phyloP scores from a whole-genome alignment of 441 rosid genomes.

The Arabidopsis lyrata region DNA sequence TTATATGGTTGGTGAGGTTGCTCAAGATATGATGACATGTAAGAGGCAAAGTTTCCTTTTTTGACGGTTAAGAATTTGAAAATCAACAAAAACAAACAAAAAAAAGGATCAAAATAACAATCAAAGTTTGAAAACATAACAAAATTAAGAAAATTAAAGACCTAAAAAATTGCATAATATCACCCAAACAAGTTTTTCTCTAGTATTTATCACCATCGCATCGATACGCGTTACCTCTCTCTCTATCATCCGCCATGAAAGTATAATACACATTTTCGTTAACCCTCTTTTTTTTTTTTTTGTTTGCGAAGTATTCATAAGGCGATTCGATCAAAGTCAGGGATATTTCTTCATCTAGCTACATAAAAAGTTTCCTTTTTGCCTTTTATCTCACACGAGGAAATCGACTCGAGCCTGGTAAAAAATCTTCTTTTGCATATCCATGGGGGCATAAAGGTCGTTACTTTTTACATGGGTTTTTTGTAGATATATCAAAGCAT shows the following conservation, averaged over 20 bases:
- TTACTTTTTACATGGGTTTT: slow-evolving; percentile 33
- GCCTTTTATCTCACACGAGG: background rate
- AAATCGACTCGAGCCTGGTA: slow-evolving; percentile 5
- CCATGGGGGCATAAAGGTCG: slow-evolving; percentile 25
- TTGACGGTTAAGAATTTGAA: background rate
- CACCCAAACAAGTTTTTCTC: too few species aligned
- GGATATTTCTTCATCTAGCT: slow-evolving; percentile 5
- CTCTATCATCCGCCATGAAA: slow-evolving; percentile 32
- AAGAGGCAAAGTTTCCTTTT: slow-evolving; percentile 6
- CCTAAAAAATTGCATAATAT: slow-evolving; percentile 14
- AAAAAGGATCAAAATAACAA: background rate
- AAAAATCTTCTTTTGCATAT: slow-evolving; percentile 19
- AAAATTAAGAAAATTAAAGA: too few species aligned
- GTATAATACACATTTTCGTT: background rate
- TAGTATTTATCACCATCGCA: too few species aligned
- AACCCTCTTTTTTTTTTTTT: too few species aligned
- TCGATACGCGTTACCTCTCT: too few species aligned
- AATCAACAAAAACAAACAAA: background rate
- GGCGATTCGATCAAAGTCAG: slow-evolving; percentile 24
- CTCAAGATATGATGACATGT: background rate
- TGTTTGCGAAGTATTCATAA: too few species aligned
- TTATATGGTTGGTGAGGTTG: slow-evolving; percentile 4
- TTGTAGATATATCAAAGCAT: slow-evolving; percentile 2
- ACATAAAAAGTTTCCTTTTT: background rate
- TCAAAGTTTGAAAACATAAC: background rate